phyloP scores from a whole-genome alignment of 306 rosid species.

The Vigna mungo region DNA sequence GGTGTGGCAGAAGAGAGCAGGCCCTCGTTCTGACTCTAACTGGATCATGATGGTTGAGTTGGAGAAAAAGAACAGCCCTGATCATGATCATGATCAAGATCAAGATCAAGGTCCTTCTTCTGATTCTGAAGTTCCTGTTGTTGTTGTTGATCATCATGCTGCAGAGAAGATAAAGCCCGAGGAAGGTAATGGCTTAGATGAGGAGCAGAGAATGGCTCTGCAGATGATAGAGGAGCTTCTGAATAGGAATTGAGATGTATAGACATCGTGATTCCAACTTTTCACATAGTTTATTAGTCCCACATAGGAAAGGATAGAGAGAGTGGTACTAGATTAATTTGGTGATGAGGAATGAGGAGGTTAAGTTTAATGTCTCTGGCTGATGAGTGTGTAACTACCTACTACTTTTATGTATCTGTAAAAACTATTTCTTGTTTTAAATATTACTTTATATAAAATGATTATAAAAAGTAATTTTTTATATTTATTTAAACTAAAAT shows the following conservation, averaged over 20 bases:
- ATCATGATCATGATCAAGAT: no score
- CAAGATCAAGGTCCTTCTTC: background rate
- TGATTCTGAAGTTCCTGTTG: slow-evolving; percentile 9
- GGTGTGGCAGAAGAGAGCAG: slow-evolving; percentile 81
- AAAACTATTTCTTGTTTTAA: background rate
- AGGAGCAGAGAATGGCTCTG: slow-evolving; percentile 65
- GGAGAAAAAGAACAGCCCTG: slow-evolving; percentile 37
- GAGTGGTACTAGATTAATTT: slow-evolving; percentile 39
- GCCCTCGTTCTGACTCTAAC: slow-evolving; percentile 63
- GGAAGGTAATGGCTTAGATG: slow-evolving; percentile 45
- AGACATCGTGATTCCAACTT: background rate
- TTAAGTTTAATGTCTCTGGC: slow-evolving; percentile 24
- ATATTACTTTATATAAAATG: no score
- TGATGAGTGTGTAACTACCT: slow-evolving; percentile 28
- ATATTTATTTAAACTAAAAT: no score
- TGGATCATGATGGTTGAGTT: slow-evolving; percentile 91
- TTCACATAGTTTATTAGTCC: slow-evolving; percentile 37
- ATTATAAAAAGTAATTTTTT: no score
- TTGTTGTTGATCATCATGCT: slow-evolving; percentile 9
- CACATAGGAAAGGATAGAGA: slow-evolving; percentile 24
- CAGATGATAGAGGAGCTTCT: slow-evolving; percentile 91
- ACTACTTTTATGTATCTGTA: slow-evolving; percentile 4
- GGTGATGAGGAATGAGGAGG: slow-evolving; percentile 3
- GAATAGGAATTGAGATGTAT: slow-evolving; percentile 43
- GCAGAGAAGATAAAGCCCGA: slow-evolving; percentile 43